phyloP scores from a whole-genome alignment of 2,329 filamentous ascomycete genomes.

The Diaporthe ampelina region DNA sequence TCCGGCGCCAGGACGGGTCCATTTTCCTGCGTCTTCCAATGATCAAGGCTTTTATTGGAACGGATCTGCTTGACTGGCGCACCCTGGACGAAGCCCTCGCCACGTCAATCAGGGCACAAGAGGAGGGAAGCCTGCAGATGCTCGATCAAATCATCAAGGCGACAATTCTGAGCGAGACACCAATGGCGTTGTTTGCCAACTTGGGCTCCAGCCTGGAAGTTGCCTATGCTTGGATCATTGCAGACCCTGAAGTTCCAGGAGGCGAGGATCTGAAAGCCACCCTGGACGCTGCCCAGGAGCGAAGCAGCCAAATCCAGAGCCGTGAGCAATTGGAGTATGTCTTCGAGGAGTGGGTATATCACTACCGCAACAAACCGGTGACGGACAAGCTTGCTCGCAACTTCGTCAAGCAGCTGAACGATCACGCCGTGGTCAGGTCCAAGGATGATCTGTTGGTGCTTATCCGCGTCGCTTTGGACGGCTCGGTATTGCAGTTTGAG shows the following conservation, averaged over 20 bases:
- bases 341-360: constrained; percentile 93
- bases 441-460: constrained; percentile 85
- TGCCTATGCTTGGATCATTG: constrained; percentile 84
- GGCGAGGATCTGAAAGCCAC: constrained; percentile 81
- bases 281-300: constrained; percentile 59
- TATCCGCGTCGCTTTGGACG: constrained; percentile 84
- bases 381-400: constrained; percentile 79
- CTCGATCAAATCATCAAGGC: constrained; percentile 85
- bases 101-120: constrained; percentile 78
- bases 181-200: constrained; percentile 85
- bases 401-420: constrained; percentile 88
- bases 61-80: constrained; percentile 73
- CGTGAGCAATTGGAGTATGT: constrained; percentile 88
- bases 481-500: constrained; percentile 84
- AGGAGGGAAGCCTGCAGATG: constrained; percentile 81
- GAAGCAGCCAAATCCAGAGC: constrained; percentile 59
- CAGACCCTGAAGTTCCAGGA: constrained; percentile 74
- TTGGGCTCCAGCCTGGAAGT: constrained; percentile 87
- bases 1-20: constrained; percentile 69
- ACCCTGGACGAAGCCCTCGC: constrained; percentile 80
- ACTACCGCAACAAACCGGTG: constrained; percentile 82
- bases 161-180: constrained; percentile 82
- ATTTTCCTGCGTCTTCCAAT: constrained; percentile 70
- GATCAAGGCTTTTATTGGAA: constrained; percentile 69
- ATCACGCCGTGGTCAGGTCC: constrained; percentile 78